Conservation (phyloP, 75 land plant genomes). For the Pinus albicaulis region DNA sequence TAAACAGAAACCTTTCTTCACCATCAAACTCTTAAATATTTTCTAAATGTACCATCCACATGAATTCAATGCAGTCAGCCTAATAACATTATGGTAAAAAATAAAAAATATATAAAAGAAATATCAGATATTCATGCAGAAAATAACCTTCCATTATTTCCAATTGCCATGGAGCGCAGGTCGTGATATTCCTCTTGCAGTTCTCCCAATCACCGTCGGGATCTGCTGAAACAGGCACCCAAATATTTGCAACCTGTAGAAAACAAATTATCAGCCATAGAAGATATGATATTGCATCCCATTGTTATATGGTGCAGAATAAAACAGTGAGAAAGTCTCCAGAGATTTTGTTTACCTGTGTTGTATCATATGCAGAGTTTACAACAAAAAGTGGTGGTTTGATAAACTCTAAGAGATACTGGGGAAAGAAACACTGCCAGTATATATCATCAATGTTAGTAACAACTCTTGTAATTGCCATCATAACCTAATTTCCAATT, state of each 20-base stretch:
- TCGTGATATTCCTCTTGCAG: neutral
- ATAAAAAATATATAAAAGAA: too few relatives aligned
- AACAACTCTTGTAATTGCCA: neutral
- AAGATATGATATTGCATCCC: neutral
- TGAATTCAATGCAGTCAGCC: too few relatives aligned
- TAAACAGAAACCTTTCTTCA: too few relatives aligned
- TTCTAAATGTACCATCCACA: too few relatives aligned
- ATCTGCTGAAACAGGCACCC: neutral
- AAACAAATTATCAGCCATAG: neutral
- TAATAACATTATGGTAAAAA: too few relatives aligned
- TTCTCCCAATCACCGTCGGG: neutral
- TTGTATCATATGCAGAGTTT: constrained; percentile 75
- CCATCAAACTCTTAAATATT: too few relatives aligned
- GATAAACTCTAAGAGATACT: constrained; percentile 38
- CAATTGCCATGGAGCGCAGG: neutral
- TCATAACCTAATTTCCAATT: too few relatives aligned
- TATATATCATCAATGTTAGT: neutral
- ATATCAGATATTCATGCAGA: neutral
- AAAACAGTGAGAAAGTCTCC: neutral
- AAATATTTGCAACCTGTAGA: neutral
- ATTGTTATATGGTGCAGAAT: neutral
- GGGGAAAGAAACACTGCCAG: constrained; percentile 85
- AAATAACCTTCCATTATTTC: neutral
- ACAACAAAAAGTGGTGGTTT: constrained; percentile 55
- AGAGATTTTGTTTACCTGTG: constrained; percentile 36